These are phyloP conservation scores for Plasmodium relictum DNA, from an alignment of 169 alveolate species.

Conservation along the genomic window DNA sequence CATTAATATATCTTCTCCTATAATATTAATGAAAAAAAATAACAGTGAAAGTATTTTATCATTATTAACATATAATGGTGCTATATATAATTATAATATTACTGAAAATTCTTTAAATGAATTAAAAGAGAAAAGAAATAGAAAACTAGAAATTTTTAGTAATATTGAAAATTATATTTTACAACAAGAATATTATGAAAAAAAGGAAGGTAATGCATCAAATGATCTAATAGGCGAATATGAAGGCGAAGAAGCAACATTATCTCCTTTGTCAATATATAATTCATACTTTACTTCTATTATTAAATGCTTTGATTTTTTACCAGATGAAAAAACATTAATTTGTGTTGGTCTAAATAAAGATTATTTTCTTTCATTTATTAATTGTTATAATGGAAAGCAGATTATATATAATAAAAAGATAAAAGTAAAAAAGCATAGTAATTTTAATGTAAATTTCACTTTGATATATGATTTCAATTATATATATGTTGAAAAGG, in stretches of 20 bases:
- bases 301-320: constrained; percentile 60
- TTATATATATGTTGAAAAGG: constrained; percentile 46
- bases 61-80: constrained; percentile 39
- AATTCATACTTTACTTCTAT: constrained; percentile 45
- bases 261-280: constrained; percentile 41
- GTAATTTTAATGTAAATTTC: neutral
- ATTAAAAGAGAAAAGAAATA: constrained; percentile 50
- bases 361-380: constrained; percentile 69
- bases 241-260: constrained; percentile 37
- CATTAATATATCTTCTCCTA: constrained; percentile 50
- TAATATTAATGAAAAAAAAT: constrained; percentile 54
- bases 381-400: constrained; percentile 50
- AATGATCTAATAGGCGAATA: constrained; percentile 10
- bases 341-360: constrained; percentile 61
- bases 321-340: constrained; percentile 57
- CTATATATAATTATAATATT: constrained; percentile 54
- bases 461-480: constrained; percentile 50
- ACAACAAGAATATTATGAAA: constrained; percentile 3
- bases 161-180: constrained; percentile 66
- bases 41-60: constrained; percentile 24
- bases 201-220: neutral
- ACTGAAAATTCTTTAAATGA: constrained; percentile 26
- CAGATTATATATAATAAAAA: constrained; percentile 42
- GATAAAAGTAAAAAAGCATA: constrained; percentile 33
- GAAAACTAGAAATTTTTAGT: constrained; percentile 48